These are phyloP conservation scores for Vigna angularis DNA, from an alignment of 306 rosid genomes.

Conservation along the genomic window DNA sequence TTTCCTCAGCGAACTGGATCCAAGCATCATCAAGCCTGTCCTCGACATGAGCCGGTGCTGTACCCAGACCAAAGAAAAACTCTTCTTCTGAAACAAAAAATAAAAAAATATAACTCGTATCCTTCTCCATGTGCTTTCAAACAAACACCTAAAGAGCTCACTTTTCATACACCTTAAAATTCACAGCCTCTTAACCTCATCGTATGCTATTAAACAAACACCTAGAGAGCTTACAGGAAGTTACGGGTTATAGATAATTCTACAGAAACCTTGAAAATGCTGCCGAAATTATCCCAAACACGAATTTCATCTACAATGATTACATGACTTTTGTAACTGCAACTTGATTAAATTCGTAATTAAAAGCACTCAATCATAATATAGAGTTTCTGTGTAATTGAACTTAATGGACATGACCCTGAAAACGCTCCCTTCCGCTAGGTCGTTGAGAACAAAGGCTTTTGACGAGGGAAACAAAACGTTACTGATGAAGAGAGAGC, in stretches of 20 bases:
- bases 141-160: neutral
- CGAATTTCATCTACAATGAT: neutral
- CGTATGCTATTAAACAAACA: too few relatives aligned
- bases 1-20: constrained; percentile 85
- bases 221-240: neutral
- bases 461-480: neutral
- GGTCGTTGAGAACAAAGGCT: neutral
- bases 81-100: constrained; percentile 58
- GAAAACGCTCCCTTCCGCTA: neutral
- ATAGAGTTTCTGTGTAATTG: neutral
- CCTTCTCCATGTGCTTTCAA: neutral
- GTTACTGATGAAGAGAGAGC: neutral
- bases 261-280: neutral
- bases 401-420: neutral
- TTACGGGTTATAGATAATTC: neutral
- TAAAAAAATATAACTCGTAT: neutral
- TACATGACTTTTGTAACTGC: neutral
- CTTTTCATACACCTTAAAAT: neutral
- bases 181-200: neutral
- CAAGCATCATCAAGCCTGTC: constrained; percentile 93
- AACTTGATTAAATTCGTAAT: neutral
- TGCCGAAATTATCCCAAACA: neutral
- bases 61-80: constrained; percentile 93
- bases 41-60: constrained; percentile 98
- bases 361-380: neutral